phyloP scores from a whole-genome alignment of 1,284 basidiomycete genomes.

The Acaromyces ingoldii region DNA sequence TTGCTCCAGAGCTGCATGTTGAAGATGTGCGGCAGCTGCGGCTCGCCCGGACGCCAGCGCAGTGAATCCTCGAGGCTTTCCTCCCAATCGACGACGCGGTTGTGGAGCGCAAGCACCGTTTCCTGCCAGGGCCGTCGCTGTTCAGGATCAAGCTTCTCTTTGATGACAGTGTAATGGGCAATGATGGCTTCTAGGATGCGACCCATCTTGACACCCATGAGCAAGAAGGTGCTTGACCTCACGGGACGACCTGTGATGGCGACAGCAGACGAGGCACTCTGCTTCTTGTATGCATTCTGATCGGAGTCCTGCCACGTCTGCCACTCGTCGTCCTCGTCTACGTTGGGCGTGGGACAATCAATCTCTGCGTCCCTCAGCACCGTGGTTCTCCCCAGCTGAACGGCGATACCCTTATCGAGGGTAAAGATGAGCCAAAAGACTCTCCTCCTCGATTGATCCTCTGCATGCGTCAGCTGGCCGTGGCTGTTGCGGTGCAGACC shows the following conservation, averaged over 20 bases:
- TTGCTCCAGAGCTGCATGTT: slow-evolving; percentile 19
- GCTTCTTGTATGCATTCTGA: background rate
- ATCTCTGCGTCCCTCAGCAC: slow-evolving; percentile 33
- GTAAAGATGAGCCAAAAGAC: slow-evolving; percentile 32
- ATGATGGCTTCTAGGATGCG: slow-evolving; percentile 27
- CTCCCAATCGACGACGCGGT: slow-evolving; percentile 9
- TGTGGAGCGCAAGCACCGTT: slow-evolving; percentile 7
- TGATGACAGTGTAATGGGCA: slow-evolving; percentile 28
- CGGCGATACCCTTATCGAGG: slow-evolving; percentile 33
- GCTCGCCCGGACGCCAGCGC: background rate
- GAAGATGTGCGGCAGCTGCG: background rate
- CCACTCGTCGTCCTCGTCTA: slow-evolving; percentile 26
- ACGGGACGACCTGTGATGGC: slow-evolving; percentile 11
- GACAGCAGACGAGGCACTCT: background rate
- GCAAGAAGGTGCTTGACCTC: slow-evolving; percentile 12
- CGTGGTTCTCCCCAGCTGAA: slow-evolving; percentile 29
- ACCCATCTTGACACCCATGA: slow-evolving; percentile 20
- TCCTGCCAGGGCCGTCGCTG: slow-evolving; percentile 8
- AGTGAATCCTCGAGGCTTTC: background rate
- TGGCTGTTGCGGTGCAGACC: slow-evolving; percentile 33
- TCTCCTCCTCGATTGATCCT: slow-evolving; percentile 28
- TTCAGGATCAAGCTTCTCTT: slow-evolving; percentile 5
- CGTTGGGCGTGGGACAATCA: slow-evolving; percentile 30
- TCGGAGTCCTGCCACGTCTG: slow-evolving; percentile 22
- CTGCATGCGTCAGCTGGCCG: slow-evolving; percentile 19